These are phyloP conservation scores for Gnaphalium uliginosum DNA, from an alignment of 129 eudicot genomes.

Conservation along the genomic window DNA sequence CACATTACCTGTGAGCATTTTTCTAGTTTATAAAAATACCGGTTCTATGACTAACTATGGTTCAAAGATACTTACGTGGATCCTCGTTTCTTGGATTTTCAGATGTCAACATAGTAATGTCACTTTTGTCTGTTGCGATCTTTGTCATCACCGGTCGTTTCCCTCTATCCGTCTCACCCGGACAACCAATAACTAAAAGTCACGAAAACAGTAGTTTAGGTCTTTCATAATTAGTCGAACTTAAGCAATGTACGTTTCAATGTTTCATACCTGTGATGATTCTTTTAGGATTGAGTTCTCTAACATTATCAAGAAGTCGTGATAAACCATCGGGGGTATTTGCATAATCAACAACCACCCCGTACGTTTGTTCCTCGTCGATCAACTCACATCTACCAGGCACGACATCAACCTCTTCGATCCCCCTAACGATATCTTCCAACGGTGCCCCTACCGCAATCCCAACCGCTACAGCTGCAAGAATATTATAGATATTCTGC, in stretches of 20 bases:
- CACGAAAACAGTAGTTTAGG: slow-evolving; percentile 15
- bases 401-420: slow-evolving; percentile 97
- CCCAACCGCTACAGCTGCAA: slow-evolving; percentile 94
- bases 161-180: slow-evolving; percentile 85
- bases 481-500: slow-evolving; percentile 83
- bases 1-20: slow-evolving; percentile 14
- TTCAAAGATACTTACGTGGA: slow-evolving; percentile 64
- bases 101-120: slow-evolving; percentile 85
- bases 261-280: slow-evolving; percentile 78
- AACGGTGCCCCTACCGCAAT: slow-evolving; percentile 96
- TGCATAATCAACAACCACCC: slow-evolving; percentile 93
- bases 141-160: slow-evolving; percentile 94
- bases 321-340: slow-evolving; percentile 85
- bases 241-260: background rate
- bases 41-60: background rate
- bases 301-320: slow-evolving; percentile 83
- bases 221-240: background rate
- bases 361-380: slow-evolving; percentile 97
- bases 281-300: slow-evolving; percentile 83
- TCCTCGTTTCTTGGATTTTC: slow-evolving; percentile 93
- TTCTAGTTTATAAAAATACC: background rate
- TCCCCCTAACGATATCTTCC: slow-evolving; percentile 97
- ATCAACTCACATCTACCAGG: slow-evolving; percentile 98
- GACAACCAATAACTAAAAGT: slow-evolving; percentile 74
- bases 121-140: slow-evolving; percentile 92